phyloP scores from a whole-genome alignment of 345 rosid species.

The Barbarea vulgaris region DNA sequence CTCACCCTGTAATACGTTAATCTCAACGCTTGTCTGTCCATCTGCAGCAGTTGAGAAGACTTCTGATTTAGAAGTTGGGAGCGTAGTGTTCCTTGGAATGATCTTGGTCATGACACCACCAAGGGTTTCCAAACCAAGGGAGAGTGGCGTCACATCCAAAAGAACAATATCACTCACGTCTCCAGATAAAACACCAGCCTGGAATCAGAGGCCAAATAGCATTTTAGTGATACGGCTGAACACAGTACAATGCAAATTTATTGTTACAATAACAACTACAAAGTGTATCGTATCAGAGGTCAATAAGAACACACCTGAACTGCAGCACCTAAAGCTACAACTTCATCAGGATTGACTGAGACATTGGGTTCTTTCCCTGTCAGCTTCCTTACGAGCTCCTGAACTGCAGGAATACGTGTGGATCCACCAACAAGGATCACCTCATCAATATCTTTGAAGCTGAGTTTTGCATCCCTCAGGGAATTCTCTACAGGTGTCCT shows the following conservation, averaged over 20 bases:
- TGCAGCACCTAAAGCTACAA: conserved; percentile 96
- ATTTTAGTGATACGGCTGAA: background rate
- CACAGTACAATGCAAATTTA: background rate
- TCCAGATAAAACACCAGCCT: conserved; percentile 96
- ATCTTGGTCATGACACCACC: conserved; percentile 99
- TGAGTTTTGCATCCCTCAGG: conserved; percentile 81
- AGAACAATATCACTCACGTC: conserved; percentile 95
- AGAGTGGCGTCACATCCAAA: conserved; percentile 81
- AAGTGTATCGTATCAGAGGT: background rate
- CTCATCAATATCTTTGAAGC: conserved; percentile 85
- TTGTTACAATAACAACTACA: background rate
- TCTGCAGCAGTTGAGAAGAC: conserved; percentile 99
- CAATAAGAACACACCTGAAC: conserved; percentile 65
- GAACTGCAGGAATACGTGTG: conserved; percentile 94
- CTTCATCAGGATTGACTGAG: conserved; percentile 95
- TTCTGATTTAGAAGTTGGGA: conserved; percentile 97
- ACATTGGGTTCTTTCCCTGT: conserved; percentile 95
- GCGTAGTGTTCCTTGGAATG: conserved; percentile 86
- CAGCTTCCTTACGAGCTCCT: conserved; percentile 83
- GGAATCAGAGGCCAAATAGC: background rate
- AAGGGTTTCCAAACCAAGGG: conserved; percentile 89
- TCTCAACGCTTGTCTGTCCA: conserved; percentile 99
- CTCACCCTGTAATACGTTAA: conserved; percentile 95
- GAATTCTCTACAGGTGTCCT: conserved; percentile 88
- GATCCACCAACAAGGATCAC: conserved; percentile 98